A percentile compares a stretch with the other conserved stretches of the same genome.
Conservation (phyloP, 495 filamentous ascomycete species). For the Xylaria scruposa region DNA sequence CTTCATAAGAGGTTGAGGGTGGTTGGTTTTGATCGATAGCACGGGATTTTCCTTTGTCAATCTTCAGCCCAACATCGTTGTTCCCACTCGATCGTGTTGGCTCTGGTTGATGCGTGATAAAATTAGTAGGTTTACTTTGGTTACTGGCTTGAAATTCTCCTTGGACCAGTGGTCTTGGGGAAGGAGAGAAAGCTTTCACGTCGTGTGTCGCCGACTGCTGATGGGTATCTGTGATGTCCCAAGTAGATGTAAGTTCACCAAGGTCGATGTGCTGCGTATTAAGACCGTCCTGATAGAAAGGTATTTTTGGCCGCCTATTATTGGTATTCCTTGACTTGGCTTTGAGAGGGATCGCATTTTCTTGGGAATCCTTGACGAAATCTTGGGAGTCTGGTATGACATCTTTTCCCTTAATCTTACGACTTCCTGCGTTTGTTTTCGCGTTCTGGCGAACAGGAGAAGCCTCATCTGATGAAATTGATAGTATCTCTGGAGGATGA, state of each 20-base stretch:
- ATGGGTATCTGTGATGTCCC: background rate
- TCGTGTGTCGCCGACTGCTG: background rate
- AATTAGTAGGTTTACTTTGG: background rate
- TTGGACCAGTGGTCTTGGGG: background rate
- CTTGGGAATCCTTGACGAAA: background rate
- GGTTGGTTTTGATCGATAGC: background rate
- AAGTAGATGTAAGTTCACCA: background rate
- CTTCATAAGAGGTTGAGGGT: background rate
- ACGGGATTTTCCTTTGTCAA: background rate
- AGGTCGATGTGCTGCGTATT: background rate
- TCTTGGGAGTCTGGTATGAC: slow-evolving; percentile 19
- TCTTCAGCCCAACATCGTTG: background rate
- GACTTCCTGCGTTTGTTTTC: background rate
- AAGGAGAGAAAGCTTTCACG: background rate
- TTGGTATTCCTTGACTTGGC: background rate
- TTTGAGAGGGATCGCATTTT: background rate
- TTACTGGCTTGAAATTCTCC: background rate
- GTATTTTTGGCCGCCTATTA: slow-evolving; percentile 8
- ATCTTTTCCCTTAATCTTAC: background rate
- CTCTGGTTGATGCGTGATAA: background rate
- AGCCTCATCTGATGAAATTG: background rate
- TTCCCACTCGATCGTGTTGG: background rate
- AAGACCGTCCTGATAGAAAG: background rate
- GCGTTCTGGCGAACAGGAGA: background rate
- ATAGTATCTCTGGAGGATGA: background rate